Base-by-base conservation (phyloP, 1,284 basidiomycete species). In the Microbotryomycetes sp. region DNA sequence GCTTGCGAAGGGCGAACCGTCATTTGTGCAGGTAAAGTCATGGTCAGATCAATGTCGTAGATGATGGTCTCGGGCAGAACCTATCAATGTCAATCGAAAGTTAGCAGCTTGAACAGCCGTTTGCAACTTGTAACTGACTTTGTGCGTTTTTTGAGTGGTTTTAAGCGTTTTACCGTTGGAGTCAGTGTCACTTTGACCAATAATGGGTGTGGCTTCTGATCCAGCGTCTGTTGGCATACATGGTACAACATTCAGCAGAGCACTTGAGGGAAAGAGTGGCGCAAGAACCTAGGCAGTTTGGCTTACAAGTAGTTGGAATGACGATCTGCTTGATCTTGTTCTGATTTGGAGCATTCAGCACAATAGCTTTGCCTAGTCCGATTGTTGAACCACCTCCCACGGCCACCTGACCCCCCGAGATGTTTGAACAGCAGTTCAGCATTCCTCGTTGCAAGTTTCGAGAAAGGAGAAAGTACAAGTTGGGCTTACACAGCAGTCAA, bases 321-420 rank as follows among this genome's bases (percentile, higher is more conserved):
- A 77, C 78, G 31, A 80, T 79, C 64, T 81, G 79, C 26, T 76
- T 76, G 53, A 79, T 71, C 58, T 77, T 76, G 22, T 76, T 76
- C 46, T 74, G 72, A 3, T 63, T 63, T 4, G 59, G 48, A 3
- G 70, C 63, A 19, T 71, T 61, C 25, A 80, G 70, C 16, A 78
- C 76, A 30, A 80, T 75, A 4, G 79, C 79, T 71, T 81, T 80
- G 32, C 75, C 78, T 16, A 80, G 71, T 0, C 79, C 80, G 42
- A 76, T 78, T 2, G 78, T 78, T 3, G 77, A 78, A 0, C 80
- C 79, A 25, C 79, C 79, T 6, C 79, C 79, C n/a, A 80, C 71
- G 12, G 78, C 60, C 26, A 70, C 60, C 68, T 70, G 46, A 0
- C 22, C 25, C 16, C 26, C 29, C 19, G 48, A 30, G 31, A 9